Evolutionary conservation across 768 basidiomycete genomes (phyloP).

Genomic region (Sarcodon sp.): DNA sequence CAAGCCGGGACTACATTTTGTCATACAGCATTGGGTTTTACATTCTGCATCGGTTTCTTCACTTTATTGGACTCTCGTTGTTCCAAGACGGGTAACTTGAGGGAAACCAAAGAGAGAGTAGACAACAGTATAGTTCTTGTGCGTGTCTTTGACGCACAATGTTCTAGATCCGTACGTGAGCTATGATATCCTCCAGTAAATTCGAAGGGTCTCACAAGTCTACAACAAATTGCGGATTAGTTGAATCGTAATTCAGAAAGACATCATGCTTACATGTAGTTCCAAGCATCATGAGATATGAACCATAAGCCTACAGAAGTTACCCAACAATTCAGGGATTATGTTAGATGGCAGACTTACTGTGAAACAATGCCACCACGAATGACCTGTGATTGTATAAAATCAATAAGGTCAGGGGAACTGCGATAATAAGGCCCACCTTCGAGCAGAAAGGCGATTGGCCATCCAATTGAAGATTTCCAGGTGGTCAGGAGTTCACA

Average conservation of each 20-base stretch:
- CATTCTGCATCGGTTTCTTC: too few relatives aligned
- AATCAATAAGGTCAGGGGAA: not conserved
- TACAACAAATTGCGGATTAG: slow-evolving; percentile 2
- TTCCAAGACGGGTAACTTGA: slow-evolving; percentile 7
- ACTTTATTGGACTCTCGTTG: slow-evolving; percentile 6
- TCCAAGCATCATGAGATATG: slow-evolving; percentile 20
- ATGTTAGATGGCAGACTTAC: slow-evolving; percentile 18
- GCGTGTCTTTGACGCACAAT: slow-evolving; percentile 48
- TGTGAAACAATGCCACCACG: slow-evolving; percentile 67
- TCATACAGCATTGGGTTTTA: too few relatives aligned
- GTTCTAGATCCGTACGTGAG: slow-evolving; percentile 21
- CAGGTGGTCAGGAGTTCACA: slow-evolving; percentile 43
- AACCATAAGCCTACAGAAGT: slow-evolving; percentile 12
- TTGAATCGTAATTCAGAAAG: not conserved
- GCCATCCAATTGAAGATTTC: slow-evolving; percentile 51
- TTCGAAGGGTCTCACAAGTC: slow-evolving; percentile 9
- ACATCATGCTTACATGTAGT: slow-evolving; percentile 16
- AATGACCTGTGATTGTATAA: slow-evolving; percentile 31
- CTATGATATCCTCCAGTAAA: not conserved
- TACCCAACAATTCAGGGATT: not conserved
- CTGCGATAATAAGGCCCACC: slow-evolving; percentile 19
- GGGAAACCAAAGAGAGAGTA: slow-evolving; percentile 32
- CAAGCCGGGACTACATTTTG: too few relatives aligned
- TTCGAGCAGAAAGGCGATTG: slow-evolving; percentile 52
- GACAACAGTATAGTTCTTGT: slow-evolving; percentile 31